These are phyloP conservation scores for Arabidopsis arenosa DNA, from an alignment of 345 rosid species.

Conservation along the genomic window DNA sequence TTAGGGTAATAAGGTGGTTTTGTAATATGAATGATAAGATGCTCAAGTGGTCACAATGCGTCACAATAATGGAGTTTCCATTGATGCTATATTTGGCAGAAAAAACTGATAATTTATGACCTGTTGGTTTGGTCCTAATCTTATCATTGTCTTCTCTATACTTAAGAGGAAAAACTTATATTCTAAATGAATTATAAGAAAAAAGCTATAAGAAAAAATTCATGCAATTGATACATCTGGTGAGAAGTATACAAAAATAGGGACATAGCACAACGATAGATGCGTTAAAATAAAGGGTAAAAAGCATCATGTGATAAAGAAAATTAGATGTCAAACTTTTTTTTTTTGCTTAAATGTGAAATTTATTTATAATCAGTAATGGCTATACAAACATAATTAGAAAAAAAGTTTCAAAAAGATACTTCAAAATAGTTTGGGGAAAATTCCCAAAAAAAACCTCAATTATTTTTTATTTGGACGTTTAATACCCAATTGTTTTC, in stretches of 20 bases:
- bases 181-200: too few species aligned
- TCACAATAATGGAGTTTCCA: slow-evolving; percentile 43
- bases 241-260: too few species aligned
- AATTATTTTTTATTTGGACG: too few species aligned
- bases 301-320: background rate
- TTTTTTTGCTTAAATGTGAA: too few species aligned
- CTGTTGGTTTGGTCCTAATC: slow-evolving; percentile 31
- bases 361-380: too few species aligned
- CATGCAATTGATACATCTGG: too few species aligned
- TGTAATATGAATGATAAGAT: slow-evolving; percentile 44
- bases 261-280: background rate
- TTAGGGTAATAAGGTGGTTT: slow-evolving; percentile 20
- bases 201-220: too few species aligned
- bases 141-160: slow-evolving; percentile 25
- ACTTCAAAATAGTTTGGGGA: too few species aligned
- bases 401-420: too few species aligned
- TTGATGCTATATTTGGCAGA: slow-evolving; percentile 24
- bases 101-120: slow-evolving; percentile 6
- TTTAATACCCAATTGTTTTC: too few species aligned
- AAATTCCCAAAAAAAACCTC: too few species aligned
- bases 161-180: background rate
- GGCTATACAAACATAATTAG: too few species aligned
- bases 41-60: slow-evolving; percentile 50
- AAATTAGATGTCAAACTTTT: background rate
- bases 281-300: background rate